A percentile compares a stretch with the other conserved stretches of the same genome.
phyloP scores from a whole-genome alignment of 306 rosid species.

The Canavalia gladiata region DNA sequence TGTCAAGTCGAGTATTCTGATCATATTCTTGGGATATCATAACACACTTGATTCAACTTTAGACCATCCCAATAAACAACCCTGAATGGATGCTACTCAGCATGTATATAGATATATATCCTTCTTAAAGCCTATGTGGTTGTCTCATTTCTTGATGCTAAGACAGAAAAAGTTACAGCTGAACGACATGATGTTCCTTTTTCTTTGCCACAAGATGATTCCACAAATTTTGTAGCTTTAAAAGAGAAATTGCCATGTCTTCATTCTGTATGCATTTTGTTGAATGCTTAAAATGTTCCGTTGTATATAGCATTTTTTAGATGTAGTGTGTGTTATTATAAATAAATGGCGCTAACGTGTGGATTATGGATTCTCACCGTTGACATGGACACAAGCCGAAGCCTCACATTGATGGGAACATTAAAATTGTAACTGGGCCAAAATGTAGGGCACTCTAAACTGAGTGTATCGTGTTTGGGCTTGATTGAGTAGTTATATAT shows the following conservation, averaged over 20 bases:
- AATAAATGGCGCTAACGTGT: neutral
- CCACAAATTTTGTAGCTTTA: neutral
- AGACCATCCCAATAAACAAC: slow-evolving; percentile 4
- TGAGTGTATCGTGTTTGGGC: neutral
- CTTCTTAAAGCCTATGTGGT: slow-evolving; percentile 3
- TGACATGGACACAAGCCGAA: neutral
- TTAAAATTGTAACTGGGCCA: slow-evolving; percentile 5
- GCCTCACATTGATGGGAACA: neutral
- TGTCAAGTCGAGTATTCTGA: neutral
- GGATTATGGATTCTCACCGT: neutral
- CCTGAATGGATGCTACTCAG: neutral
- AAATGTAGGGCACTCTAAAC: neutral
- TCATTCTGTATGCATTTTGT: neutral
- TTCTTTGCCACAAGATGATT: neutral
- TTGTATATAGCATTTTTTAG: neutral
- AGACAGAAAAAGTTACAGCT: neutral
- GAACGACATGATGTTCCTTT: neutral
- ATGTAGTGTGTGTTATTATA: neutral
- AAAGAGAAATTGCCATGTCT: neutral
- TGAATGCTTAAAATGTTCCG: too few relatives aligned
- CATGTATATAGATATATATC: neutral
- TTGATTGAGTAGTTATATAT: neutral
- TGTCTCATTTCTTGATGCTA: neutral
- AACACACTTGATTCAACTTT: slow-evolving; percentile 25
- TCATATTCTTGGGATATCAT: neutral